These are phyloP conservation scores for Cladophialophora yegresii DNA, from an alignment of 2,329 filamentous ascomycete species.

Conservation along the genomic window DNA sequence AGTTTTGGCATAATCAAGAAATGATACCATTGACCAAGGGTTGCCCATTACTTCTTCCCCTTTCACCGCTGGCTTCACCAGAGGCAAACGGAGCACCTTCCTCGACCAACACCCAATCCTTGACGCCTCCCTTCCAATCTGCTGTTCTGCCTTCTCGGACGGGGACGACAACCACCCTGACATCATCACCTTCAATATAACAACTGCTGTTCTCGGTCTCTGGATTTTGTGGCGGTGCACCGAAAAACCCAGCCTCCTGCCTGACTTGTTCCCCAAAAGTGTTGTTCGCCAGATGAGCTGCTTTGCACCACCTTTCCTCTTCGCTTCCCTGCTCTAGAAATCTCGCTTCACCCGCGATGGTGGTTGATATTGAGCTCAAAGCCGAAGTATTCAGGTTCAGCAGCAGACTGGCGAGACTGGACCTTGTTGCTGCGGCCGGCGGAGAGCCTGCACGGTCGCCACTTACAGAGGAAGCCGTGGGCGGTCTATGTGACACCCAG, in stretches of 20 bases:
- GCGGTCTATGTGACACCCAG: constrained; percentile 92
- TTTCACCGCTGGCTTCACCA: constrained; percentile 2
- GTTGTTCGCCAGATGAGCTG: constrained; percentile 86
- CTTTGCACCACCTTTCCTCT: constrained; percentile 81
- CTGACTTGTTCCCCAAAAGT: constrained; percentile 65
- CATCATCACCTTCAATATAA: constrained; percentile 79
- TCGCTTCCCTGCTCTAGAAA: constrained; percentile 72
- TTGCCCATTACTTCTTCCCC: constrained; percentile 29
- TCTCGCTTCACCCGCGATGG: constrained; percentile 83
- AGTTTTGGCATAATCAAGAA: constrained; percentile 16
- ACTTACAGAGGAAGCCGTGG: constrained; percentile 60
- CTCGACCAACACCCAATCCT: constrained; percentile 65
- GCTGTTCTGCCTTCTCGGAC: constrained; percentile 84
- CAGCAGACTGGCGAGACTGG: constrained; percentile 77
- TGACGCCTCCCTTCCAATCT: constrained; percentile 92
- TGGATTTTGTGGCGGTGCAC: constrained; percentile 41
- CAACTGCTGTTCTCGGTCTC: constrained; percentile 48
- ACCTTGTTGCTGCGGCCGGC: constrained; percentile 63
- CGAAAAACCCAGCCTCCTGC: constrained; percentile 53
- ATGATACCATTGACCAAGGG: constrained; percentile 31
- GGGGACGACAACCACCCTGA: constrained; percentile 81
- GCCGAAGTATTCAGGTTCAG: constrained; percentile 89
- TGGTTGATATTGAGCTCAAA: constrained; percentile 84
- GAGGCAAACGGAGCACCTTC: constrained; percentile 35
- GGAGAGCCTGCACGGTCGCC: constrained; percentile 62